Evolutionary conservation across 2,329 filamentous ascomycete species (phyloP).

Genomic region (Onygena corvina): DNA sequence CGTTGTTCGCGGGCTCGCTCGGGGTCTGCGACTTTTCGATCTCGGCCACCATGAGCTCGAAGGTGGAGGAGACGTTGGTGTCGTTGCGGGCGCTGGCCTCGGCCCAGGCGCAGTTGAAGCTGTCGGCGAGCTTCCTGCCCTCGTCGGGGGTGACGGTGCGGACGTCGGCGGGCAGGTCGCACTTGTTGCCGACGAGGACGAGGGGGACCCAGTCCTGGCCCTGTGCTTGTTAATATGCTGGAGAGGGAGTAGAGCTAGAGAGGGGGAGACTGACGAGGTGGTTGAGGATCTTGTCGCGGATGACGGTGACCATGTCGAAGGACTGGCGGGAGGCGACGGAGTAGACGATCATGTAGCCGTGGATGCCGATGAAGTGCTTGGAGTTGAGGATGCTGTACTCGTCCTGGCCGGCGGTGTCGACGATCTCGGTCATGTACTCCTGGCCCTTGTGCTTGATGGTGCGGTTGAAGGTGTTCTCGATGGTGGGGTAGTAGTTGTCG

Average conservation of each 20-base stretch:
- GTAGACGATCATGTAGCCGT: slow-evolving; percentile 97
- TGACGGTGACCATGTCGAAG: slow-evolving; percentile 94
- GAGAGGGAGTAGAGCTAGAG: not conserved
- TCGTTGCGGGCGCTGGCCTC: slow-evolving; percentile 91
- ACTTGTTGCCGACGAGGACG: slow-evolving; percentile 94
- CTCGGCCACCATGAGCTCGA: slow-evolving; percentile 86
- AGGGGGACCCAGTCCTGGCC: slow-evolving; percentile 87
- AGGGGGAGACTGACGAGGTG: slow-evolving; percentile 55
- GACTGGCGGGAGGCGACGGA: slow-evolving; percentile 89
- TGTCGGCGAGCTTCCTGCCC: slow-evolving; percentile 69
- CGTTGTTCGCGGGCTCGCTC: slow-evolving; percentile 63
- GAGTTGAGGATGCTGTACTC: slow-evolving; percentile 98
- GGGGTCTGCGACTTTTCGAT: slow-evolving; percentile 93
- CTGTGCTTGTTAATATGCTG: slow-evolving; percentile 34
- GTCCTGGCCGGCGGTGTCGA: slow-evolving; percentile 96
- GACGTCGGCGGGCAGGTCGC: slow-evolving; percentile 81
- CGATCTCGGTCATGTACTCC: slow-evolving; percentile 91
- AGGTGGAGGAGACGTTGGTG: slow-evolving; percentile 83
- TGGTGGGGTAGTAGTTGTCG: slow-evolving; percentile 97
- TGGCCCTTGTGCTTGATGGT: slow-evolving; percentile 85
- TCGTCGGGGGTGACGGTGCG: slow-evolving; percentile 80
- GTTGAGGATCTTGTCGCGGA: slow-evolving; percentile 93
- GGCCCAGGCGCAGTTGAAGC: slow-evolving; percentile 85
- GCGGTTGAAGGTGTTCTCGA: slow-evolving; percentile 97
- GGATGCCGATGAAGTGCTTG: slow-evolving; percentile 97